Evolutionary conservation across 2,329 filamentous ascomycete genomes (phyloP), one percentile per base, ranked within the genome.

Genomic region (Neofusicoccum ribis): DNA sequence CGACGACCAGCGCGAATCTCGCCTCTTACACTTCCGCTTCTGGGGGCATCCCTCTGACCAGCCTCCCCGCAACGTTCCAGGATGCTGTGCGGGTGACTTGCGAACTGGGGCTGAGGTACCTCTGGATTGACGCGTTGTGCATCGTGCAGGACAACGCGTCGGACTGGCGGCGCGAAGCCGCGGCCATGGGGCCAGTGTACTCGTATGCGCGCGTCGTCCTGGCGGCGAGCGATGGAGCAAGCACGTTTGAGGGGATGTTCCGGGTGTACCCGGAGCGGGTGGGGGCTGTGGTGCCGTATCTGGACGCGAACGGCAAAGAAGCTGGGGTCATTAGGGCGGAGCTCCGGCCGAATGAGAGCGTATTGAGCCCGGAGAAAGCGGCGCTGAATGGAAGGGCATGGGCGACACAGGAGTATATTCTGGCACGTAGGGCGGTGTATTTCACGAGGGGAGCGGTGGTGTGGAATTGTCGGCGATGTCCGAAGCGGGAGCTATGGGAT

Each of bases 101-200:
- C 3, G 3, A 14, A 2, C 43, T 67, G 5, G 56, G 44, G 5
- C 39, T 51, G 3, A 47, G 43, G 58, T 66, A 66, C 20, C 64
- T 69, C 59, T 69, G 68, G 68, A 69, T 69, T 37, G 68, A 67
- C 49, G 37, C 65, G 12, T 63, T 69, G 23, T 69, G 67, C 52
- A 67, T 69, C 37, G n/a, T 23, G 9, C 65, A 69, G 43, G 41
- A 65, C 41, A n/a, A 41, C 47, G 4, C 17, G 23, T 23, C 23
- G 23, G 23, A 23, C 23, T 23, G 23, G 23, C 7, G 43, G 7
- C 27, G 56, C 17, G 49, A 64, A 17, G 44, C 59, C 3, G 23
- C 23, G 23, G 2, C 31, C 34, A 65, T 60, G 51, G 51, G 39
- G 1, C 8, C 31, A 9, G 37, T 61, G 6, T 65, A 54, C 41